phyloP scores from a whole-genome alignment of 768 basidiomycete species.

The Rhizopogon sp. region DNA sequence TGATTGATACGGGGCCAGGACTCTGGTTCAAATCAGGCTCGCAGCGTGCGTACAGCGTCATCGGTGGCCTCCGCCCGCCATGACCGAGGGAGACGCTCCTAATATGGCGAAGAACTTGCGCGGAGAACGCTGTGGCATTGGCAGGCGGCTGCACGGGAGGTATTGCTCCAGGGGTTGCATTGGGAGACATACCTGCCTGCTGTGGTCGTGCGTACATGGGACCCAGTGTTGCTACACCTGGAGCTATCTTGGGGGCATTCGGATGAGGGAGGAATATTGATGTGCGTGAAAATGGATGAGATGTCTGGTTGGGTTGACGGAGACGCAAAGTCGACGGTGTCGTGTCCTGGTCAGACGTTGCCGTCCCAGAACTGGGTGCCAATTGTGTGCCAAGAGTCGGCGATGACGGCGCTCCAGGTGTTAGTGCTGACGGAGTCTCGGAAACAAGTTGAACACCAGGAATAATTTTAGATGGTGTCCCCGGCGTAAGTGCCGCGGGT shows the following conservation, averaged over 20 bases:
- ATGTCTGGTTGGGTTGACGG: constrained; percentile 15
- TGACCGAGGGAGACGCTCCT: constrained; percentile 20
- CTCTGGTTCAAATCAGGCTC: constrained; percentile 45
- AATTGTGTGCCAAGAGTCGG: neutral
- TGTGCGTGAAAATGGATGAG: constrained; percentile 27
- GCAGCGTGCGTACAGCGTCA: constrained; percentile 59
- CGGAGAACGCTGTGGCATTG: constrained; percentile 25
- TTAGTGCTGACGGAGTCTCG: constrained; percentile 8
- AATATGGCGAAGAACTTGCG: constrained; percentile 20
- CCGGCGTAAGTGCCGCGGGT: neutral
- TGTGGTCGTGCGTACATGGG: constrained; percentile 53
- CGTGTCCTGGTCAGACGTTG: neutral
- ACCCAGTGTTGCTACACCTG: constrained; percentile 28
- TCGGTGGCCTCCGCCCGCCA: constrained; percentile 9
- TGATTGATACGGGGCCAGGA: constrained; percentile 55
- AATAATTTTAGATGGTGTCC: constrained; percentile 9
- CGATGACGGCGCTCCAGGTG: neutral
- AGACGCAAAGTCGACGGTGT: constrained; percentile 19
- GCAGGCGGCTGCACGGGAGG: constrained; percentile 9
- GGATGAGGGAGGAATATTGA: constrained; percentile 52
- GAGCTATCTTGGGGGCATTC: constrained; percentile 43
- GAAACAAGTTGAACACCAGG: constrained; percentile 11
- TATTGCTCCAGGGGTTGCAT: constrained; percentile 4
- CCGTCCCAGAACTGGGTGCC: neutral
- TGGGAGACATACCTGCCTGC: constrained; percentile 11